phyloP scores from a whole-genome alignment of 371 early-diverging fungal genomes.

The Apophysomyces ossiformis region DNA sequence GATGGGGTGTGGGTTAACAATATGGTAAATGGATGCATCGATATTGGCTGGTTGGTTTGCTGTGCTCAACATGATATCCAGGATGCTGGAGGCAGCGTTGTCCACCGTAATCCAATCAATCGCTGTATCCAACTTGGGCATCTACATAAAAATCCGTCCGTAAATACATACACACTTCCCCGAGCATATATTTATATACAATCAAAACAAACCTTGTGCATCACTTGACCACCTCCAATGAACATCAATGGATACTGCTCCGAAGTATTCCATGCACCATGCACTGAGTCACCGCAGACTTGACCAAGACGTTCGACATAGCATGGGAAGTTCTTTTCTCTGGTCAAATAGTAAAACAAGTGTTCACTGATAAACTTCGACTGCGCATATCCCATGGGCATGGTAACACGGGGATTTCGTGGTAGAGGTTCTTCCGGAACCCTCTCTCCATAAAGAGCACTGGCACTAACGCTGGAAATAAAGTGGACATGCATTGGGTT shows the following conservation, averaged over 20 bases:
- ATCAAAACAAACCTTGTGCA: slow-evolving; percentile 25
- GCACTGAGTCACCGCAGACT: slow-evolving; percentile 39
- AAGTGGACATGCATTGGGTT: slow-evolving; percentile 45
- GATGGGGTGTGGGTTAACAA: slow-evolving; percentile 36
- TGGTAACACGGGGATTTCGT: slow-evolving; percentile 32
- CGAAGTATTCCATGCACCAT: slow-evolving; percentile 49
- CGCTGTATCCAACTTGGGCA: slow-evolving; percentile 26
- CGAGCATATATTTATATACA: too few species aligned
- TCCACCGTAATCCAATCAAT: slow-evolving; percentile 51
- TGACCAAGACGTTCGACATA: slow-evolving; percentile 48
- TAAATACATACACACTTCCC: neutral
- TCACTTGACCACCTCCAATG: slow-evolving; percentile 34
- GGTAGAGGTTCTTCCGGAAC: slow-evolving; percentile 34
- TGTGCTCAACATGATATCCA: slow-evolving; percentile 34
- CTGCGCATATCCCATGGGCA: slow-evolving; percentile 50
- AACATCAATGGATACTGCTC: slow-evolving; percentile 50
- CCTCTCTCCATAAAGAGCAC: slow-evolving; percentile 4
- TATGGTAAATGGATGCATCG: slow-evolving; percentile 30
- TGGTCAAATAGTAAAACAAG: slow-evolving; percentile 32
- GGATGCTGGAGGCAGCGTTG: slow-evolving; percentile 34
- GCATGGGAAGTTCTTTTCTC: slow-evolving; percentile 39
- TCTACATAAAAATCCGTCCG: slow-evolving; percentile 17
- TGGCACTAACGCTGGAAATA: slow-evolving; percentile 41
- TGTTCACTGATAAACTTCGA: slow-evolving; percentile 49
- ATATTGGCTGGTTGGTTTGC: slow-evolving; percentile 13